A percentile compares a stretch with the other conserved stretches of the same genome.
Evolutionary conservation across 2,329 filamentous ascomycete species (phyloP).

Genomic region (Diaporthe australafricana): DNA sequence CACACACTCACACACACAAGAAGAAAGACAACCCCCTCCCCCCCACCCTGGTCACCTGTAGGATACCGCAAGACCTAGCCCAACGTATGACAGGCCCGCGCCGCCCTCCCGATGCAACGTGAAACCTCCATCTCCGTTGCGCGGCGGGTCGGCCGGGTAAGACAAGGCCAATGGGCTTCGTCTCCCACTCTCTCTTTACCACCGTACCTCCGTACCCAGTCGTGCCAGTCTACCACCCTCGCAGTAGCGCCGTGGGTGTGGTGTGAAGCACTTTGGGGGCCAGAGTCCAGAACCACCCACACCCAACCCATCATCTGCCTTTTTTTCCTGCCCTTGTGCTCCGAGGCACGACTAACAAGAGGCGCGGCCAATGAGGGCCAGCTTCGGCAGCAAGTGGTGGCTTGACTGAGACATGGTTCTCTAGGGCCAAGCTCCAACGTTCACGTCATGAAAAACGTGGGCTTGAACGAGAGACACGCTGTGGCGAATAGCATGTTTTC

Average conservation of each 20-base stretch:
- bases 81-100: constrained; percentile 32
- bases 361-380: background rate
- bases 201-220: background rate
- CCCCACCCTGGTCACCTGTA: constrained; percentile 32
- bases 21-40: too few species aligned
- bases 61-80: constrained; percentile 1
- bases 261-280: background rate
- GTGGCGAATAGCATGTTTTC: background rate
- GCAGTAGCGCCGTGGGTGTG: constrained; percentile 4
- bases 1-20: too few species aligned
- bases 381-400: background rate
- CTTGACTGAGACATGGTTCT: background rate
- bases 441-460: constrained; percentile 1
- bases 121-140: constrained; percentile 20
- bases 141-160: constrained; percentile 10
- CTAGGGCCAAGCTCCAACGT: background rate
- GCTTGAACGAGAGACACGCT: background rate
- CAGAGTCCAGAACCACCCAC: background rate
- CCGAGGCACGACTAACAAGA: background rate
- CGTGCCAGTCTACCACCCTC: background rate
- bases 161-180: background rate
- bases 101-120: constrained; percentile 35
- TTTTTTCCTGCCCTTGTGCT: too few species aligned
- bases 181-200: background rate
- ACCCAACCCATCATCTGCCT: constrained; percentile 12